Conservation (phyloP, 192 early-diverging fungal species). For the Coemansia sp. region DNA sequence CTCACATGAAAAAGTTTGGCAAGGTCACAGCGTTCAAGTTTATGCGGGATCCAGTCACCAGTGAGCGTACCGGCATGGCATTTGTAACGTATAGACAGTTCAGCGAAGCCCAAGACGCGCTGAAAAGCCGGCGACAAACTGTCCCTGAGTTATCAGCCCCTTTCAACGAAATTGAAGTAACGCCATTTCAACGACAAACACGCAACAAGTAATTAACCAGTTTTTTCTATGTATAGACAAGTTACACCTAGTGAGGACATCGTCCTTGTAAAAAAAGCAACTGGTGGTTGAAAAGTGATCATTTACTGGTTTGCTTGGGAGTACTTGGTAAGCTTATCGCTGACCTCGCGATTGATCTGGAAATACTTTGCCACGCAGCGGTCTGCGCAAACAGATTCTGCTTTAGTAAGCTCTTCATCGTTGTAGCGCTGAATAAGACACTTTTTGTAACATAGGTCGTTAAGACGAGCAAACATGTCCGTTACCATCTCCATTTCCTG, state of each 20-base stretch:
- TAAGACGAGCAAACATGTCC: slow-evolving; percentile 75
- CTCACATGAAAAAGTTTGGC: slow-evolving; percentile 41
- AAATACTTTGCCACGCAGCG: slow-evolving; percentile 88
- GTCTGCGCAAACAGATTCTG: slow-evolving; percentile 87
- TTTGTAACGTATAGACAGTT: slow-evolving; percentile 29
- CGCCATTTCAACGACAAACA: neutral
- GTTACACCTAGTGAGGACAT: neutral
- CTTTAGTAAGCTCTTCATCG: slow-evolving; percentile 84
- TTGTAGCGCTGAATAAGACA: slow-evolving; percentile 79
- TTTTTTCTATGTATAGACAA: neutral
- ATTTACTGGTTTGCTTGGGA: slow-evolving; percentile 40
- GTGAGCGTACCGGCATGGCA: slow-evolving; percentile 36
- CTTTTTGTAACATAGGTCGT: slow-evolving; percentile 79
- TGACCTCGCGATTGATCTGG: slow-evolving; percentile 72
- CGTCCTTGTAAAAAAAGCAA: slow-evolving; percentile 6
- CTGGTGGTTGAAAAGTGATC: neutral
- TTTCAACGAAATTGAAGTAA: slow-evolving; percentile 23
- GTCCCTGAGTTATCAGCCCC: slow-evolving; percentile 17
- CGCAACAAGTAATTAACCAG: neutral
- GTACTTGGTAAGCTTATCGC: slow-evolving; percentile 68
- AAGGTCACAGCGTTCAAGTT: slow-evolving; percentile 33
- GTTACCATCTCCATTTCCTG: slow-evolving; percentile 83
- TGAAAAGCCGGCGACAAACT: slow-evolving; percentile 11
- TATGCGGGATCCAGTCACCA: slow-evolving; percentile 30
- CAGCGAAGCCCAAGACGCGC: slow-evolving; percentile 21